Conservation (phyloP, 192 early-diverging fungal genomes). For the Nowakowskiella sp. region DNA sequence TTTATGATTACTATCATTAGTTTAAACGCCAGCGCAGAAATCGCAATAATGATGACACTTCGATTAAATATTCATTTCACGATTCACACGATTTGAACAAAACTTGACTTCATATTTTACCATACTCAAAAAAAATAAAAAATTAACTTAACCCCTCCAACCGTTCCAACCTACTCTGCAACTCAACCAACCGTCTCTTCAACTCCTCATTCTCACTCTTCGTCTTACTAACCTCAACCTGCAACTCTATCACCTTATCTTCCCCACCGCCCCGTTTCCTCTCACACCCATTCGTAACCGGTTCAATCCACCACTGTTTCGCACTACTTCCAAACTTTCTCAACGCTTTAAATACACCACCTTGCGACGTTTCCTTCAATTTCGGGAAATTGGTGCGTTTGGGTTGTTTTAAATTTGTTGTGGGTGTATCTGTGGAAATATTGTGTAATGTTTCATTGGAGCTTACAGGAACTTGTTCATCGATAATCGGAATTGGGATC, state of each 20-base stretch:
- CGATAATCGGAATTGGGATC: background rate
- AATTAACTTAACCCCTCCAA: background rate
- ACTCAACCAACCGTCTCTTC: background rate
- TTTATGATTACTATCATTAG: too few species aligned
- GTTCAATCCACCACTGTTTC: background rate
- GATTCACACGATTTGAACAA: too few species aligned
- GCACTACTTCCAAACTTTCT: background rate
- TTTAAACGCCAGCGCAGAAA: too few species aligned
- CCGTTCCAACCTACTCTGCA: background rate
- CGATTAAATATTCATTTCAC: too few species aligned
- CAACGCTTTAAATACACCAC: background rate
- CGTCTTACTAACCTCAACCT: background rate
- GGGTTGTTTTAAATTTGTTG: background rate
- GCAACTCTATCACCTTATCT: background rate
- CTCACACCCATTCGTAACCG: background rate
- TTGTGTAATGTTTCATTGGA: background rate
- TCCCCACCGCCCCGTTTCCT: background rate
- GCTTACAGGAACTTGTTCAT: background rate
- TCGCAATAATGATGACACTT: too few species aligned
- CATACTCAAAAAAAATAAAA: too few species aligned
- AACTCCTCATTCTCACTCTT: background rate
- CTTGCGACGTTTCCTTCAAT: background rate
- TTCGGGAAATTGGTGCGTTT: background rate
- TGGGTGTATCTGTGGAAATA: background rate
- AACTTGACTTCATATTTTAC: too few species aligned